These are phyloP conservation scores for Cryomyces minteri DNA, from an alignment of 495 filamentous ascomycete species.

Conservation along the genomic window DNA sequence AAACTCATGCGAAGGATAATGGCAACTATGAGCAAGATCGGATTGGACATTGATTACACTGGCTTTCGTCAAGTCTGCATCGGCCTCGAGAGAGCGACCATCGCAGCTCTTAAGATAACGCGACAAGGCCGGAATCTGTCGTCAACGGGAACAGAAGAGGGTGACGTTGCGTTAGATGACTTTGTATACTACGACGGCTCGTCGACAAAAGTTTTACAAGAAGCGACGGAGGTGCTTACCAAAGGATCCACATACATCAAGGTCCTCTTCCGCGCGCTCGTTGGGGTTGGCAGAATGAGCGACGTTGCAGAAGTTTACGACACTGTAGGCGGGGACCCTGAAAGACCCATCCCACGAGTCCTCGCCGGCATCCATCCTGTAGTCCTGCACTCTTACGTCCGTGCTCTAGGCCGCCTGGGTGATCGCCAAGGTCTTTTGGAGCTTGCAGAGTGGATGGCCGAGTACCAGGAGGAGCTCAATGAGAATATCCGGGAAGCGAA, in stretches of 20 bases:
- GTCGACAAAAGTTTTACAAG: background rate
- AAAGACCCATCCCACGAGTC: slow-evolving; percentile 1
- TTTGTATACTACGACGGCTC: background rate
- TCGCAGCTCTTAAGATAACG: background rate
- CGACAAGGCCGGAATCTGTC: too few relatives aligned
- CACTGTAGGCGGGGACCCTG: background rate
- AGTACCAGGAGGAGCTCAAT: slow-evolving; percentile 7
- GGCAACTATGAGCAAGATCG: background rate
- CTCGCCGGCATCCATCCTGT: slow-evolving; percentile 7
- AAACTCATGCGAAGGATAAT: background rate
- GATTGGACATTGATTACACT: slow-evolving; percentile 11
- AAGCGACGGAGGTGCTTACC: slow-evolving; percentile 1
- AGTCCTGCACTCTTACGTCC: slow-evolving; percentile 19
- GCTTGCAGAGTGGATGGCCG: slow-evolving; percentile 12
- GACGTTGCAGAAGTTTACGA: background rate
- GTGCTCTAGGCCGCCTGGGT: slow-evolving; percentile 14
- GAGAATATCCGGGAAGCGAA: background rate
- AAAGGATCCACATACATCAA: background rate
- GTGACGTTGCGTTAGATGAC: background rate
- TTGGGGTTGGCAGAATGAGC: background rate
- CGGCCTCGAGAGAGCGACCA: slow-evolving; percentile 1
- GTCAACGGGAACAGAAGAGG: background rate
- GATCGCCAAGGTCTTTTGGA: slow-evolving; percentile 16
- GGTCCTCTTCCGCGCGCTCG: background rate
- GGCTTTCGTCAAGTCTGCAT: slow-evolving; percentile 10